Evolutionary conservation across 2,329 filamentous ascomycete genomes (phyloP).

Genomic region (Cadophora luteo-olivacea): DNA sequence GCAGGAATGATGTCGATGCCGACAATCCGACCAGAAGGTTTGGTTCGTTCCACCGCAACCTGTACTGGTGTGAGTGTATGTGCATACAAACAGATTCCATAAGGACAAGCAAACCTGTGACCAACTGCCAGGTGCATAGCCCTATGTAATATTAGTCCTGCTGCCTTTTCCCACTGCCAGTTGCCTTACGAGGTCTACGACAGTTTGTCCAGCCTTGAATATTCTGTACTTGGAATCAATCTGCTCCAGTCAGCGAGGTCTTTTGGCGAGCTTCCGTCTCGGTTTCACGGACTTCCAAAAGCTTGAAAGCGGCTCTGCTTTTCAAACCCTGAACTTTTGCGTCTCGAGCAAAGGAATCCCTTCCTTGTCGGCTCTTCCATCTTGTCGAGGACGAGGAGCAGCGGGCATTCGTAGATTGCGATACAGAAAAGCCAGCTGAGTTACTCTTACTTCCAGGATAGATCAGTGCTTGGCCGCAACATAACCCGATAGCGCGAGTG

Average conservation of each 20-base stretch:
- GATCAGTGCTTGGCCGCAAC: conserved; percentile 21
- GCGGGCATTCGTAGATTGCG: conserved; percentile 8
- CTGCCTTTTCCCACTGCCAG: neutral
- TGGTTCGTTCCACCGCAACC: conserved; percentile 82
- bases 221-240: conserved; percentile 83
- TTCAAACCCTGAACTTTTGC: conserved; percentile 83
- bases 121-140: conserved; percentile 79
- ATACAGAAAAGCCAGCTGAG: neutral
- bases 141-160: conserved; percentile 51
- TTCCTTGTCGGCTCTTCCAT: conserved; percentile 83
- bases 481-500: neutral
- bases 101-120: conserved; percentile 60
- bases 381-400: conserved; percentile 67
- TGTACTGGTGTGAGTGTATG: conserved; percentile 47
- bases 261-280: conserved; percentile 14
- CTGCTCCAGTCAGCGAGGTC: conserved; percentile 49
- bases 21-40: conserved; percentile 78
- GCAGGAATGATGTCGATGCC: conserved; percentile 95
- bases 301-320: conserved; percentile 91
- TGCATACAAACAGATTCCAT: neutral
- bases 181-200: conserved; percentile 79
- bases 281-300: conserved; percentile 70
- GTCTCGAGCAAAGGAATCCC: conserved; percentile 74
- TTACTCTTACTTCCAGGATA: neutral
- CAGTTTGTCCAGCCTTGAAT: conserved; percentile 81